These are phyloP conservation scores for Penicillium lagena DNA, from an alignment of 495 filamentous ascomycete genomes.

Conservation along the genomic window DNA sequence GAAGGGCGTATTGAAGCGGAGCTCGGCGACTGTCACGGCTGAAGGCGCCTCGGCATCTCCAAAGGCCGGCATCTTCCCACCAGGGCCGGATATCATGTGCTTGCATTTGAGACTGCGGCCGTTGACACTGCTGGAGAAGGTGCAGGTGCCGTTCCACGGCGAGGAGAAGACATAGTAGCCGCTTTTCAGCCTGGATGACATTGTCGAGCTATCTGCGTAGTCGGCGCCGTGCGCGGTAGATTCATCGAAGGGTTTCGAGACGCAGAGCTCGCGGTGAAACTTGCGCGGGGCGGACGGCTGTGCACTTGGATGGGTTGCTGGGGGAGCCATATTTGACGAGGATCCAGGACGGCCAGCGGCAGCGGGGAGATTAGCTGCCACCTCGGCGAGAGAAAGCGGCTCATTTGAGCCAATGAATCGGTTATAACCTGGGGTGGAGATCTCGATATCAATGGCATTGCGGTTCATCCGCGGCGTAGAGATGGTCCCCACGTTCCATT, in stretches of 20 bases:
- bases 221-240: background rate
- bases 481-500: constrained; percentile 86
- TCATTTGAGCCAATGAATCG: constrained; percentile 45
- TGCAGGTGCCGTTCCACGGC: constrained; percentile 83
- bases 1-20: constrained; percentile 80
- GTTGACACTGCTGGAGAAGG: constrained; percentile 68
- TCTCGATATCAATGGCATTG: constrained; percentile 50
- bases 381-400: constrained; percentile 21
- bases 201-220: constrained; percentile 4
- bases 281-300: constrained; percentile 23
- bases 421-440: constrained; percentile 55
- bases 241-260: constrained; percentile 25
- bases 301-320: constrained; percentile 3
- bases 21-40: constrained; percentile 65
- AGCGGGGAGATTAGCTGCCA: constrained; percentile 21
- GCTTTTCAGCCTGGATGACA: constrained; percentile 33
- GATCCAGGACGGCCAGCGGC: no score
- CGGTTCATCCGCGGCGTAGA: constrained; percentile 32
- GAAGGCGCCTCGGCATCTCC: constrained; percentile 16
- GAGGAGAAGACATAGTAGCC: constrained; percentile 59
- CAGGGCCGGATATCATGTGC: constrained; percentile 43
- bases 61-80: background rate
- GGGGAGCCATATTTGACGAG: no score
- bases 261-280: constrained; percentile 34
- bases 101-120: constrained; percentile 74